Base-by-base conservation (phyloP, 176 grass and related monocot species). In the Thalia dealbata region DNA sequence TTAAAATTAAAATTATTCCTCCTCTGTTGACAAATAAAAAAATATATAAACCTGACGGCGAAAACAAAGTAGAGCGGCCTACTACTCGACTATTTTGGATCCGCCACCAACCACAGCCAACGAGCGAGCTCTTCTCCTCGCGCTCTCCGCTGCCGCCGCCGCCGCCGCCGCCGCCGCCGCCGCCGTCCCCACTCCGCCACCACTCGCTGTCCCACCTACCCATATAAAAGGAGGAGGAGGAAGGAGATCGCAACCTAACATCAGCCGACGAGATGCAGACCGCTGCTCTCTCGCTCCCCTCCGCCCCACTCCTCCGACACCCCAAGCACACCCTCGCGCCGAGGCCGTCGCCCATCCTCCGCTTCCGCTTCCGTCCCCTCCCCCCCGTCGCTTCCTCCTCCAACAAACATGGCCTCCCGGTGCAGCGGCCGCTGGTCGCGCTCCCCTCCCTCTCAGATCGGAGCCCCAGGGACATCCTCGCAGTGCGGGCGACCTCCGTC, bases 371-470 rank as follows among this genome's bases (percentile, higher is more conserved):
- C 27, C 28, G 1, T 10, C 26, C 5, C 14, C 61, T 14, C 62
- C 3, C 51, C 15, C 3, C 51, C 16, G 51, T 18, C 51, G 15
- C 32, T 38, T 38, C 60, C 24, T 62, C 60, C 60, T 62, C 25
- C 25, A 14, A 14, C 25, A 14, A 14, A 10, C 61, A 65, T 1
- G 62, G 15, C 62, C 62, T 65, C 62, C 26, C 12, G 14, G 27
- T 26, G 6, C 62, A 15, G 3, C 62, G 28, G 1, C 1, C 13
- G 3, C 24, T 56, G 28, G 51, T 52, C 11, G 58, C 19, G 18
- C 24, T 56, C 10, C 72, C 21, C 11, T 74, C 72, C 1, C 18
- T 41, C 29, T 35, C 52, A 30, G 72, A 74, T 74, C 72, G 72
- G 52, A 60, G 52, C 52, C 23, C 23, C 23, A 16, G 21, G 7